Base-by-base conservation (phyloP, 192 early-diverging fungal genomes). In the Coemansia sp. region DNA sequence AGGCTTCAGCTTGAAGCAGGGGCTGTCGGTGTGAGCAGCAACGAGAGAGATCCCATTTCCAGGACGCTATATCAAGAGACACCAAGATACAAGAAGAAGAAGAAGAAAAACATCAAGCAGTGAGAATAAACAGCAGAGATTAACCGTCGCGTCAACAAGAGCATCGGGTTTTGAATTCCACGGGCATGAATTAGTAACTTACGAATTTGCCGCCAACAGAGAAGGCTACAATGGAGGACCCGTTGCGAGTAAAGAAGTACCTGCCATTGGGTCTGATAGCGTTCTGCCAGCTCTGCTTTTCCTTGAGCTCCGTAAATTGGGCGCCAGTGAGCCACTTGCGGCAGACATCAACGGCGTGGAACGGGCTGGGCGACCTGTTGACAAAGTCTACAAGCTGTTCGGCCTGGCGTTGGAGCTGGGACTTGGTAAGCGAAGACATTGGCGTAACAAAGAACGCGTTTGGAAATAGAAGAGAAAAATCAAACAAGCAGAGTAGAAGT, bases 221-320 rank as follows among this genome's bases (percentile, higher is more conserved):
- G 87, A 99, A 99, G 5, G 96, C 95, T 58, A 97, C 87, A 37
- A 98, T 84, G 9, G 92, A 86, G 12, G 88, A 90, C 47, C 86
- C 87, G 84, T 99, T 99, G 67, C 98, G 89, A 21, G 96, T 99
- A 73, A 98, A 98, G 67, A 91, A 99, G 87, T 99, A 99, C 57
- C 92, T 91, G 53, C 96, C 95, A 68, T 88, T 89, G 44, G 84
- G 87, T 73, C 88, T 80, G 61, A 98, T 72, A 18, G 73, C 76
- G 45, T 86, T 87, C 16, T 70, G 68, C 94, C 95, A 98, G 78
- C 76, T 87, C 65, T 94, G 91, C 70, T 89, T 89, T 73, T 99
- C 98, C 69, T 89, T 89, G 70, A 99, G 87, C 85, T 94, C 92
- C 49, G 85, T 73, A 79, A 94, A 99, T 0, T 95, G 91, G 39